phyloP scores from a whole-genome alignment of 1,284 basidiomycete genomes.

The Hypsizygus ulmarius region DNA sequence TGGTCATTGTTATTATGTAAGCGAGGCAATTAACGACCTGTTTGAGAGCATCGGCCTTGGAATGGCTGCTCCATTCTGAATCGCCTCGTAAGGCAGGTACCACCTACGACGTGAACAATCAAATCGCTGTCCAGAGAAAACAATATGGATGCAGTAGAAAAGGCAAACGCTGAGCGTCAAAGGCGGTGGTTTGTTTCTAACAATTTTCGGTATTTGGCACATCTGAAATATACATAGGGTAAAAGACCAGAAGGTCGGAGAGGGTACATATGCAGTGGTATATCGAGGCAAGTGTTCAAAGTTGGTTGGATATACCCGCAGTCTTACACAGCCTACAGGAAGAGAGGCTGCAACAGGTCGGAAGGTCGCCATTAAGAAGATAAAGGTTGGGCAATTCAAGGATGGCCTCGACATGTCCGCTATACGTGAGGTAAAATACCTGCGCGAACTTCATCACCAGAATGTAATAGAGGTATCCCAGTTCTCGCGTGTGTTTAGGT shows the following conservation, averaged over 20 bases:
- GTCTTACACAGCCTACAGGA: conserved; percentile 39
- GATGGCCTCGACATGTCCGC: conserved; percentile 99
- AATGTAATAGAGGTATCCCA: conserved; percentile 86
- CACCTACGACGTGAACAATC: no score
- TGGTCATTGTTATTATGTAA: no score
- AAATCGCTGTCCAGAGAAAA: neutral
- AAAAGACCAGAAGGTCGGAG: conserved; percentile 91
- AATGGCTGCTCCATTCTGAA: no score
- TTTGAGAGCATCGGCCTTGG: no score
- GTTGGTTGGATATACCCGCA: neutral
- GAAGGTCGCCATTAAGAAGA: conserved; percentile 97
- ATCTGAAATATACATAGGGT: conserved; percentile 42
- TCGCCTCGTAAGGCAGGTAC: no score
- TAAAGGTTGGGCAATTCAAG: conserved; percentile 95
- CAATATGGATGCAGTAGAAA: conserved; percentile 74
- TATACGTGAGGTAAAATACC: conserved; percentile 95
- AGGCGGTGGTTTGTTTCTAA: conserved; percentile 57
- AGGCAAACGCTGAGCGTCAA: conserved; percentile 67
- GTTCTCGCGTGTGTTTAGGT: neutral
- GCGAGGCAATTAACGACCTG: no score
- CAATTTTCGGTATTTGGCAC: conserved; percentile 1
- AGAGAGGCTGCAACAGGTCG: conserved; percentile 66
- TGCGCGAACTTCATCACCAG: conserved; percentile 90
- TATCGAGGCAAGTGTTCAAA: conserved; percentile 68
- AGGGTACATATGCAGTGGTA: conserved; percentile 97